Base-by-base conservation (phyloP, 2,329 filamentous ascomycete species). In the Gnomoniopsis sp. region DNA sequence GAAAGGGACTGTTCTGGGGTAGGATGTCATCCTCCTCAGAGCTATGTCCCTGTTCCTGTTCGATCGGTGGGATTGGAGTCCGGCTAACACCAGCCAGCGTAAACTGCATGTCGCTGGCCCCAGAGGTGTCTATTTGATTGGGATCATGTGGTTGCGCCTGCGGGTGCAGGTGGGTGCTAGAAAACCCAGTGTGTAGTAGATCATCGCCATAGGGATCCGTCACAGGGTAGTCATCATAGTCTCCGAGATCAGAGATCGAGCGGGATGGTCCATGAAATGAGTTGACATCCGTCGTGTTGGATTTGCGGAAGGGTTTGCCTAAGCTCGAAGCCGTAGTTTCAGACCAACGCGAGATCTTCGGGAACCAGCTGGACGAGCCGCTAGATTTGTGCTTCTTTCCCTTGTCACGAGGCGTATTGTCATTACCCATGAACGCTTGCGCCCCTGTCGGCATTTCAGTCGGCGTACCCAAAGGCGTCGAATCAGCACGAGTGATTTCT, bases 321-420 rank as follows among this genome's bases (percentile, higher is more conserved):
- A 92, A 86, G 61, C 91, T 96, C 0, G 92, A 96, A 3, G 93
- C 85, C 0, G 95, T 99, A 2, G 93, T 98, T 75, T 96, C 95
- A 0, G 93, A 98, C 95, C 95, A 99, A 47, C 95, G 86, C 6
- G 95, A 98, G 63, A 96, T 93, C 77, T 96, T 97, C 23, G 93
- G 92, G 62, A 96, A 89, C 79, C 85, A 87, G 53, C 83, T 79
- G 0, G 90, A 91, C 0, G 91, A 95, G 59, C 87, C 86, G 69
- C 84, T 89, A 1, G 91, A 93, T 72, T 96, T 96, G 76, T 96
- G 90, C 76, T 96, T 97, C 72, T 89, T 90, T 62, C 85, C 83
- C 74, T 90, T 91, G 1, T 84, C 86, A 64, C 80, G 81, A 12
- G 91, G 90, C 0, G 91, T 96, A 62, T 92, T 90, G 62, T 96